Evolutionary conservation across 306 rosid genomes (phyloP), one percentile per base, ranked within the genome.

Genomic region (Castanea crenata): DNA sequence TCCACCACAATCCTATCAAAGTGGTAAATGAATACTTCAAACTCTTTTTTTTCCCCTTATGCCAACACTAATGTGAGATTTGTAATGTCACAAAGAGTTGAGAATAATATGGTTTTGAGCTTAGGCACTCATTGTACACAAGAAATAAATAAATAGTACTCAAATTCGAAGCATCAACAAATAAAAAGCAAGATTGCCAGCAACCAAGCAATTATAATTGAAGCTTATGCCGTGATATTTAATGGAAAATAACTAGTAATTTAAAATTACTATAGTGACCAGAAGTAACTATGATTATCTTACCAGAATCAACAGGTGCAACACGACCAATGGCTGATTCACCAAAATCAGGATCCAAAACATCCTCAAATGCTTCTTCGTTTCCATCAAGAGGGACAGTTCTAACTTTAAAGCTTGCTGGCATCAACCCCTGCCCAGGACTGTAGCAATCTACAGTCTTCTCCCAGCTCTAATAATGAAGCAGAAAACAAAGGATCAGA

Each of bases 271-370:
- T 64, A 74, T 13, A 56, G 32, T 32, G 62, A 78, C 15, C 57
- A 76, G 25, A 63, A 21, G 23, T 21, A 21, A 29, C 1, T 0
- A 23, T 6, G 1, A 61, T 4, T 51, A 44, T n/a, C 76, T 72
- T 82, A 91, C 98, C 98, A 5, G 98, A 92, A 83, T 94, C 97
- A 79, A 92, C 96, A 55, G 97, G 96, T 8, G 94, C 97, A 80
- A 94, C 98, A 55, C 98, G 97, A 56, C 98, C 98, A 76, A 92
- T 94, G 62, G 98, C 97, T 20, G 97, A 92, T 89, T 94, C 98
- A 74, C 98, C 97, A 82, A 94, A 94, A 85, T 92, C 98, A 58
- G 98, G 97, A 88, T 92, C 96, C 72, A 88, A 83, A 76, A 91
- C 90, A 69, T 94, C 98, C 87, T 94, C 97, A 86, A 87, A 87